Conservation (phyloP, 2,329 filamentous ascomycete species). For the Talaromyces rugulosus region DNA sequence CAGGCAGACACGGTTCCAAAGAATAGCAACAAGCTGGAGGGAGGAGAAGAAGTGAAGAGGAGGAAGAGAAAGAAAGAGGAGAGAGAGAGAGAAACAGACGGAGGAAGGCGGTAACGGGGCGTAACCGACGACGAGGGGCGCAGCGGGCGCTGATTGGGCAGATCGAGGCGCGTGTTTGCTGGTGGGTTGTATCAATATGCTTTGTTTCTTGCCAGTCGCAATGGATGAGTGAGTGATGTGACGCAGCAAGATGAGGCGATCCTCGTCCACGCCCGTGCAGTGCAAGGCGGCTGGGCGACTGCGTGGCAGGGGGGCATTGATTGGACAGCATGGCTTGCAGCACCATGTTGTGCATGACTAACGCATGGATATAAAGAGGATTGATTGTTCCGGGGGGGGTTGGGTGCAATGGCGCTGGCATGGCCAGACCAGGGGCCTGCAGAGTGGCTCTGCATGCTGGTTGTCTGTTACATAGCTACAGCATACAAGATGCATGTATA, state of each 20-base stretch:
- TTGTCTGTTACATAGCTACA: background rate
- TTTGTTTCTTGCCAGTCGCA: background rate
- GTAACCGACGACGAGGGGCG: background rate
- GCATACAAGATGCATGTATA: background rate
- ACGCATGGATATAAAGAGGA: background rate
- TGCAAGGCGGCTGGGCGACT: background rate
- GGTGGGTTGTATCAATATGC: background rate
- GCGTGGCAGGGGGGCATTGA: background rate
- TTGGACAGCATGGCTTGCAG: background rate
- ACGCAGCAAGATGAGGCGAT: background rate
- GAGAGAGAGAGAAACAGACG: background rate
- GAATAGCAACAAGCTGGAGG: background rate
- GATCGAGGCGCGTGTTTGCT: background rate
- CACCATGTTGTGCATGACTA: background rate
- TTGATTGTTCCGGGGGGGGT: background rate
- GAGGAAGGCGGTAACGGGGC: background rate
- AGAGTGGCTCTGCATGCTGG: background rate
- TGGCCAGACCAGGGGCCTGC: background rate
- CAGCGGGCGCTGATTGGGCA: background rate
- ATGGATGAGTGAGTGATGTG: background rate
- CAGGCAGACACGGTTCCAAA: background rate
- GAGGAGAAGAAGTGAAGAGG: slow-evolving; percentile 11
- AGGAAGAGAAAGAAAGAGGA: background rate
- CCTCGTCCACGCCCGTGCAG: background rate
- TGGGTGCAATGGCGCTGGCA: background rate